Conservation (phyloP, 2,329 filamentous ascomycete species). For the Sclerotinia glacialis region DNA sequence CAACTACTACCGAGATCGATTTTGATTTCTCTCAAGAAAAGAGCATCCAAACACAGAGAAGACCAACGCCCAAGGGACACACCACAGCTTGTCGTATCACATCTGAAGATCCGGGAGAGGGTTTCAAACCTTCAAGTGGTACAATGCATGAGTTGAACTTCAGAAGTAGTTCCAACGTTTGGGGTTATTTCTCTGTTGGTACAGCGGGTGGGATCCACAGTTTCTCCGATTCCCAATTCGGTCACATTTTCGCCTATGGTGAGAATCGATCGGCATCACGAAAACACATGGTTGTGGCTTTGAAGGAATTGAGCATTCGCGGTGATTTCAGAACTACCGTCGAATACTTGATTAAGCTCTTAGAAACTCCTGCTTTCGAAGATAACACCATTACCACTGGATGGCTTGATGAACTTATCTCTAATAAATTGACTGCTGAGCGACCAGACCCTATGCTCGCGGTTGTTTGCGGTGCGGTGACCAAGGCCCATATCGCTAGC, state of each 20-base stretch:
- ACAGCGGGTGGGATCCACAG: slow-evolving; percentile 96
- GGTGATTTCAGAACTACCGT: slow-evolving; percentile 99
- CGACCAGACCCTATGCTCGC: slow-evolving; percentile 89
- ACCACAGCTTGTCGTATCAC: slow-evolving; percentile 99
- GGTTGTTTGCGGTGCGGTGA: slow-evolving; percentile 92
- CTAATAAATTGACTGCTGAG: slow-evolving; percentile 95
- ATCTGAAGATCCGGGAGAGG: slow-evolving; percentile 96
- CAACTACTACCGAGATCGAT: slow-evolving; percentile 82
- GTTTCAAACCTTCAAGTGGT: slow-evolving; percentile 98
- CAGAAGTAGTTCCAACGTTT: slow-evolving; percentile 96
- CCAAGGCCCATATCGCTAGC: slow-evolving; percentile 92
- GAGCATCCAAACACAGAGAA: slow-evolving; percentile 79
- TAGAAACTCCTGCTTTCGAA: slow-evolving; percentile 97
- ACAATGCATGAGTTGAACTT: slow-evolving; percentile 99
- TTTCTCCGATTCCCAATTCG: slow-evolving; percentile 98
- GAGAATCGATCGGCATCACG: slow-evolving; percentile 94
- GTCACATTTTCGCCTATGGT: slow-evolving; percentile 98
- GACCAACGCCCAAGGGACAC: slow-evolving; percentile 91
- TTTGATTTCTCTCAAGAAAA: slow-evolving; percentile 91
- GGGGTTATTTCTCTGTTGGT: slow-evolving; percentile 99
- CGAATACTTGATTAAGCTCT: slow-evolving; percentile 96
- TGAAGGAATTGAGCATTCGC: slow-evolving; percentile 99
- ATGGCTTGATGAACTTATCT: slow-evolving; percentile 98
- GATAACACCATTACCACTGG: slow-evolving; percentile 99
- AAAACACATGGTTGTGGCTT: slow-evolving; percentile 98